Conservation (phyloP, 805 yeast species). For the Starmerella davenportii region DNA sequence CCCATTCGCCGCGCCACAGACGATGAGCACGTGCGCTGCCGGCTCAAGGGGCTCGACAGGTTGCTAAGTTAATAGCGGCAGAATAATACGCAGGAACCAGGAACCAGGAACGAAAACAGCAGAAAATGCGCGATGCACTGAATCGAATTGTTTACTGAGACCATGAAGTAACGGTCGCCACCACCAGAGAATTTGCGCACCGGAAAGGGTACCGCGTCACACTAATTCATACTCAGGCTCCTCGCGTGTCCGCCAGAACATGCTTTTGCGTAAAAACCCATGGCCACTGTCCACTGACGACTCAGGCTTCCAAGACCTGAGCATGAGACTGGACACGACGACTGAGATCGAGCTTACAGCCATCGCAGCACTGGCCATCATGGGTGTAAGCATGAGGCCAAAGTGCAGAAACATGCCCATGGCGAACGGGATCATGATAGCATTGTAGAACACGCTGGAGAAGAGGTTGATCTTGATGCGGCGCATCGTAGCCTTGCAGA, state of each 20-base stretch:
- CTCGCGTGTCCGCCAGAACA: background rate
- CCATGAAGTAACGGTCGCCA: no score
- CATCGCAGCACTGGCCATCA: slow-evolving; percentile 87
- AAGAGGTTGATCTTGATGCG: slow-evolving; percentile 68
- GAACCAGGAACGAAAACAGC: no score
- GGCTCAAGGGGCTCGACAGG: no score
- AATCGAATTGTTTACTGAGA: no score
- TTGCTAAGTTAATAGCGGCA: no score
- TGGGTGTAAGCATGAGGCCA: slow-evolving; percentile 58
- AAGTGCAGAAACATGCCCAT: slow-evolving; percentile 79
- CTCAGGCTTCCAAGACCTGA: slow-evolving; percentile 34
- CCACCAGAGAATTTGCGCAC: no score
- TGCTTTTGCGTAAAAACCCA: background rate
- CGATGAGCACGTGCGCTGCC: no score
- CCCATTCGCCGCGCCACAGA: no score
- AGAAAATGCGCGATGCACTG: no score
- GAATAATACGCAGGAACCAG: no score
- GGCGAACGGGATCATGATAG: slow-evolving; percentile 83
- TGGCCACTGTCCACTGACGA: background rate
- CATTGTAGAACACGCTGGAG: slow-evolving; percentile 72
- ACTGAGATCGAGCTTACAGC: slow-evolving; percentile 84
- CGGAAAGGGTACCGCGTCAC: no score
- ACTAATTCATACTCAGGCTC: background rate
- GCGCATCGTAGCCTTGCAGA: slow-evolving; percentile 49
- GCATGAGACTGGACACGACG: slow-evolving; percentile 55